These are phyloP conservation scores for Coniella vitis DNA, from an alignment of 2,329 filamentous ascomycete species.

Conservation along the genomic window DNA sequence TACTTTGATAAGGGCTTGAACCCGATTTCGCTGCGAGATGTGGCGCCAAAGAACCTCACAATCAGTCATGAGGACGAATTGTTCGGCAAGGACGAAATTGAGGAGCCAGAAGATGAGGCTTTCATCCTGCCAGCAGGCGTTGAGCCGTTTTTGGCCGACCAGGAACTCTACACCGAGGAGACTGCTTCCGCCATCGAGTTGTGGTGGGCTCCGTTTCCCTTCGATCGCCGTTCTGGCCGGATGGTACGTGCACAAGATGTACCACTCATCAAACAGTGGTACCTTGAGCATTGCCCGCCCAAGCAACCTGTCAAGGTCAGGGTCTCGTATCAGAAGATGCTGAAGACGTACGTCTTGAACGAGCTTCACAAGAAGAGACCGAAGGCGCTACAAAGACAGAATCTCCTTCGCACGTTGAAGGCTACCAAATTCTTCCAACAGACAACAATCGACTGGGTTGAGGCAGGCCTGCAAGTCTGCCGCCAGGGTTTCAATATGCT, in stretches of 20 bases:
- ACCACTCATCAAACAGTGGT: conserved; percentile 95
- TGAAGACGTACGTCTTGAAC: conserved; percentile 94
- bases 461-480: conserved; percentile 96
- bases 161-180: conserved; percentile 82
- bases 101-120: conserved; percentile 68
- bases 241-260: conserved; percentile 98
- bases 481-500: conserved; percentile 99
- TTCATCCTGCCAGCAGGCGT: conserved; percentile 76
- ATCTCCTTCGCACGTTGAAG: conserved; percentile 81
- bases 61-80: conserved; percentile 89
- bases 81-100: conserved; percentile 73
- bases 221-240: conserved; percentile 84
- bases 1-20: conserved; percentile 98
- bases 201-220: conserved; percentile 98
- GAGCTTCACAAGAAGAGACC: conserved; percentile 93
- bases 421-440: conserved; percentile 99
- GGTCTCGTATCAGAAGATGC: conserved; percentile 94
- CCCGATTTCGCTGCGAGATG: conserved; percentile 89
- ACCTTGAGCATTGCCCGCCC: conserved; percentile 87
- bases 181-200: conserved; percentile 86
- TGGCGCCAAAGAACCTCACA: conserved; percentile 89
- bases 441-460: conserved; percentile 98
- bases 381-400: conserved; percentile 93
- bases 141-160: conserved; percentile 83
- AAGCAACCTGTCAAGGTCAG: conserved; percentile 90